These are phyloP conservation scores for Crithidia brevicula DNA, from an alignment of 208 protist genomes.

Conservation along the genomic window DNA sequence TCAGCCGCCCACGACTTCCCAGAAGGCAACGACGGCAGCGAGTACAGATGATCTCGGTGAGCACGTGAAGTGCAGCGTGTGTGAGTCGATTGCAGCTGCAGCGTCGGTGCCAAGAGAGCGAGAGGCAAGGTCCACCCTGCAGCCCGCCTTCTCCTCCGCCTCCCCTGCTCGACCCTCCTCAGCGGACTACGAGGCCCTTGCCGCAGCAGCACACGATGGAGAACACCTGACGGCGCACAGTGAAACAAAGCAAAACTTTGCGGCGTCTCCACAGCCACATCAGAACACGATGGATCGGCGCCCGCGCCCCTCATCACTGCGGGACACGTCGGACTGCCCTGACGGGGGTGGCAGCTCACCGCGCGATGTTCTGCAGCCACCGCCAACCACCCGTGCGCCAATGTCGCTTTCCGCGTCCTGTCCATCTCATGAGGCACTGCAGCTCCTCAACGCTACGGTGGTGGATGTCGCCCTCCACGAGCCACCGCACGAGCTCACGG, in stretches of 20 bases:
- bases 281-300: no score
- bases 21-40: no score
- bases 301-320: background rate
- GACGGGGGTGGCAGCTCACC: background rate
- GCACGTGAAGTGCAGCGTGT: no score
- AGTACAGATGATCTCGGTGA: no score
- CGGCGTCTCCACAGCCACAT: no score
- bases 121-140: background rate
- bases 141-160: background rate
- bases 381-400: constrained; percentile 11
- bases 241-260: no score
- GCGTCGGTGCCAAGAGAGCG: background rate
- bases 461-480: no score
- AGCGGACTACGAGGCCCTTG: background rate
- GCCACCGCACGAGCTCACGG: background rate
- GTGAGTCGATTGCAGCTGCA: no score
- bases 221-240: no score
- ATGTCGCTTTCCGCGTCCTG: constrained; percentile 15
- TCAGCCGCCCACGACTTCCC: background rate
- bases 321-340: background rate
- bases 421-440: background rate
- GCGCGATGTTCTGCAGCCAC: background rate
- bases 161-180: background rate
- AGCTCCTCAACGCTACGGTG: no score
- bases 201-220: background rate